Evolutionary conservation across 345 rosid genomes (phyloP), one percentile per base, ranked within the genome.

Genomic region (Lumnitzera littorea): DNA sequence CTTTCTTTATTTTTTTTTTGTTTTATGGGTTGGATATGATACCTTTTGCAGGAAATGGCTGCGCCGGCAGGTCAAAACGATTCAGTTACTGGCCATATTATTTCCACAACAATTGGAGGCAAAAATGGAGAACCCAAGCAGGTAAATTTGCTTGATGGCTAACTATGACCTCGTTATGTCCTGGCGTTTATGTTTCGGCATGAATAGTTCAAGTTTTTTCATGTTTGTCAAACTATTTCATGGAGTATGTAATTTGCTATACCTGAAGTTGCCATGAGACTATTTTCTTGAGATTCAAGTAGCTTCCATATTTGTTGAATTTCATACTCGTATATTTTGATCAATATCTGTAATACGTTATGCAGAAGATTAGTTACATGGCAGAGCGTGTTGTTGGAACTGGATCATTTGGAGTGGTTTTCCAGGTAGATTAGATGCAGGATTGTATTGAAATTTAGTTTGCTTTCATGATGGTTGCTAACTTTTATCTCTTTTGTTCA

Each of bases 71-170:
- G 84, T 51, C 83, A 77, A 20, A 88, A 82, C 61, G 94, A 84
- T 64, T 86, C 82, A 10, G 94, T 89, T 43, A 89, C 96, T 5
- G 96, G 96, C 43, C 96, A 89, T 59, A 89, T 89, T 11, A 89
- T 89, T 59, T 86, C 96, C 52, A 89, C 96, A 31, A 89, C 96
- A 5, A 86, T 89, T 29, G 96, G 96, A 36, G 96, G 96, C 12
- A 86, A 89, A 80, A 86, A 86, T 68, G 96, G 96, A 54, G 96
- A 89, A 65, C 96, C 96, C 3, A 89, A 89, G 57, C 94, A 81
- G 82, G 96, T 85, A 72, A 46, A 55, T 55, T 55, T 11, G 11
- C 25, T 55, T 55, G 57, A 55, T 55, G 15, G 36, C 13, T 55
- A 4, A 1, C 43, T 36, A 1, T 36, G 11, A 36, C 7, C 9